A percentile compares a stretch with the other conserved stretches of the same genome.
These are phyloP conservation scores for Spiraea crenata DNA, from an alignment of 331 rosid species.

Conservation along the genomic window DNA sequence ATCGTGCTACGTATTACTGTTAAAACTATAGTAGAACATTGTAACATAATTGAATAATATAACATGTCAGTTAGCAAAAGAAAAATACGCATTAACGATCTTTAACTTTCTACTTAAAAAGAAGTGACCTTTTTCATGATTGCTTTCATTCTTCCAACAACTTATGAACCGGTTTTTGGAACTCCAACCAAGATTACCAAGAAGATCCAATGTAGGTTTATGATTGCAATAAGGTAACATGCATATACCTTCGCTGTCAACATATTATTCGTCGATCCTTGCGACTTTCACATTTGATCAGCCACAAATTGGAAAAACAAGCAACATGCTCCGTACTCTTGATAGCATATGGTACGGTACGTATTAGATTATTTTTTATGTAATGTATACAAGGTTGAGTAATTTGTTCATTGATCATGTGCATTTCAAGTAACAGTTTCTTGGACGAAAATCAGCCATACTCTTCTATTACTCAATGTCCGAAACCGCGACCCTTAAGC, in stretches of 20 bases:
- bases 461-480: slow-evolving; percentile 26
- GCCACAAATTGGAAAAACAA: neutral
- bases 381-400: slow-evolving; percentile 15
- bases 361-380: too few relatives aligned
- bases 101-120: too few relatives aligned
- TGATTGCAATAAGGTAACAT: neutral
- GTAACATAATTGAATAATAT: neutral
- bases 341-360: slow-evolving; percentile 20
- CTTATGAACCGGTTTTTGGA: slow-evolving; percentile 24
- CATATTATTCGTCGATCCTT: neutral
- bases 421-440: slow-evolving; percentile 37
- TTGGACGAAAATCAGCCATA: slow-evolving; percentile 34
- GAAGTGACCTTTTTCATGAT: neutral
- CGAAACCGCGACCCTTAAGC: slow-evolving; percentile 24
- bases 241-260: neutral
- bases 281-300: neutral
- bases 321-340: slow-evolving; percentile 39
- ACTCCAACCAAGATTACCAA: slow-evolving; percentile 13
- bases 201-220: slow-evolving; percentile 26
- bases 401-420: slow-evolving; percentile 21
- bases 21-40: too few relatives aligned
- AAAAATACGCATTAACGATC: too few relatives aligned
- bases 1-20: too few relatives aligned
- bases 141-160: slow-evolving; percentile 33
- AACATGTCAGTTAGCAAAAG: neutral